These are phyloP conservation scores for Falciphora oryzae DNA, from an alignment of 2,329 filamentous ascomycete genomes.

Conservation along the genomic window DNA sequence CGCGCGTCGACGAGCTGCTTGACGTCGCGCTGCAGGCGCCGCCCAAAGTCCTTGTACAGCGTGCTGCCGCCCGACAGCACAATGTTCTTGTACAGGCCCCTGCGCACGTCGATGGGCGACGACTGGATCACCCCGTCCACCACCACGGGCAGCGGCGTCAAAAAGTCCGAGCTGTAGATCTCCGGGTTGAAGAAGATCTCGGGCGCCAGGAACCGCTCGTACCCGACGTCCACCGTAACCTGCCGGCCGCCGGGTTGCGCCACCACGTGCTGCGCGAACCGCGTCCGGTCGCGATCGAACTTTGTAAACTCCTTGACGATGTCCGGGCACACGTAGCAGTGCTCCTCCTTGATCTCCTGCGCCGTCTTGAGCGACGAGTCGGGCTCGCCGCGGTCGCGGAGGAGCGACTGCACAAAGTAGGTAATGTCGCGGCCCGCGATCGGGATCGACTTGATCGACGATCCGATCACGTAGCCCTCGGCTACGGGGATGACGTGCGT, in stretches of 20 bases:
- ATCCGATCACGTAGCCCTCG: constrained; percentile 97
- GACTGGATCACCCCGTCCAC: constrained; percentile 97
- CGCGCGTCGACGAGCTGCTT: constrained; percentile 90
- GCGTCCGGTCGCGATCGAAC: constrained; percentile 87
- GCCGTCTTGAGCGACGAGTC: constrained; percentile 97
- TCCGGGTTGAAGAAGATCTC: constrained; percentile 99
- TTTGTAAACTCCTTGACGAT: constrained; percentile 97
- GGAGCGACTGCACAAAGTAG: constrained; percentile 94
- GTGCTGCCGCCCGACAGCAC: constrained; percentile 95
- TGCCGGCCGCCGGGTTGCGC: constrained; percentile 79
- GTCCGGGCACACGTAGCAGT: constrained; percentile 97
- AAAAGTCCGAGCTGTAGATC: constrained; percentile 98
- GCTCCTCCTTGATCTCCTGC: constrained; percentile 97
- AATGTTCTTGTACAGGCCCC: constrained; percentile 99
- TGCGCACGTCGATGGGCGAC: constrained; percentile 92
- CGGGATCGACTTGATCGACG: constrained; percentile 97
- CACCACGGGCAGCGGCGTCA: constrained; percentile 88
- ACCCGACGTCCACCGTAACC: constrained; percentile 85
- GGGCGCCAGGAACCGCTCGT: constrained; percentile 94
- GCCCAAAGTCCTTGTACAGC: constrained; percentile 96
- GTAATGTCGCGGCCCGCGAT: constrained; percentile 98
- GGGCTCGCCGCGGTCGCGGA: constrained; percentile 92
- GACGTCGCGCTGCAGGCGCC: constrained; percentile 93
- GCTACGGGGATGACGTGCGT: constrained; percentile 98
- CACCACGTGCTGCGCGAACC: constrained; percentile 87